Evolutionary conservation across 2,329 filamentous ascomycete genomes (phyloP).

Genomic region (Ophiognomonia clavigignenti-juglandacearum): DNA sequence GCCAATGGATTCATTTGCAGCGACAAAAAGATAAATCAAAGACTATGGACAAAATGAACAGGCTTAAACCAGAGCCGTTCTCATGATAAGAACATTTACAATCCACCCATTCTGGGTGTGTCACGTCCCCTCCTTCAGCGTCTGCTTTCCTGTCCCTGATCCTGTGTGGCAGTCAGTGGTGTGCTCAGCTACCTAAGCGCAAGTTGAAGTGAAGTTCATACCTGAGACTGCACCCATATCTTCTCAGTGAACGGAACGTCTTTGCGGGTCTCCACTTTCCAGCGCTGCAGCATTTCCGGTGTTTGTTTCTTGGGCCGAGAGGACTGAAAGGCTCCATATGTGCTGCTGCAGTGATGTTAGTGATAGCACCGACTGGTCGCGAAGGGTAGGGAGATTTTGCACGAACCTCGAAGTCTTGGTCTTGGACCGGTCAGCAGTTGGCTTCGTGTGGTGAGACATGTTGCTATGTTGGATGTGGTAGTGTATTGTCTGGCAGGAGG

Average conservation of each 20-base stretch:
- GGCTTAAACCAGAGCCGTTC: background rate
- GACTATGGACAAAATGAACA: constrained; percentile 9
- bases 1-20: background rate
- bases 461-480: background rate
- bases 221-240: background rate
- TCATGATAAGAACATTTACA: background rate
- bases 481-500: background rate
- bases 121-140: background rate
- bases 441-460: constrained; percentile 11
- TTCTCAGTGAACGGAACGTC: constrained; percentile 7
- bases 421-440: constrained; percentile 1
- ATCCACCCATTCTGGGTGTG: background rate
- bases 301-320: background rate
- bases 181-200: background rate
- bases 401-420: constrained; percentile 6
- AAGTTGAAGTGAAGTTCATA: background rate
- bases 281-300: constrained; percentile 15
- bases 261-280: constrained; percentile 7
- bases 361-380: background rate
- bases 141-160: background rate
- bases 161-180: constrained; percentile 3
- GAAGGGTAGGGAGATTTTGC: background rate
- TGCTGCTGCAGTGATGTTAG: background rate
- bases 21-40: background rate
- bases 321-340: background rate